Conservation (phyloP, 2,329 filamentous ascomycete genomes). For the Metarhizium sp. region DNA sequence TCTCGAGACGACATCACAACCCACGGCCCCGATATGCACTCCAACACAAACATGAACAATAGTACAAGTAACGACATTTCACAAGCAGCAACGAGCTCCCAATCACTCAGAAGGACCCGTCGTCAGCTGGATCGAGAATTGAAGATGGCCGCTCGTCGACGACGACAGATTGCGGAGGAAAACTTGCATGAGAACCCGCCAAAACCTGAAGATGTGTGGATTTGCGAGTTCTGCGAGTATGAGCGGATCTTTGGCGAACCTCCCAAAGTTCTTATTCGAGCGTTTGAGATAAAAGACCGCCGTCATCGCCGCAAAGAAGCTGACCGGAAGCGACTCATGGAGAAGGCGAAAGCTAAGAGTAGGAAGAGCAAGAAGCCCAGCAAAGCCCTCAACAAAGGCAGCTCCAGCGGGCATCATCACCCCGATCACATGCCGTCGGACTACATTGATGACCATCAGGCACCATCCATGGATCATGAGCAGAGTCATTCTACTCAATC, state of each 20-base stretch:
- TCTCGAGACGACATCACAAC: conserved; percentile 13
- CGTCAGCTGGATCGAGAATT: conserved; percentile 63
- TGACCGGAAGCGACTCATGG: conserved; percentile 75
- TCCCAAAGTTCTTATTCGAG: conserved; percentile 73
- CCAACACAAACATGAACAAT: conserved; percentile 10
- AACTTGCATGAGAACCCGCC: conserved; percentile 69
- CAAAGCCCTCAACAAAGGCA: conserved; percentile 37
- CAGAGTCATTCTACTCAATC: conserved; percentile 28
- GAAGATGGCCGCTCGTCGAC: conserved; percentile 62
- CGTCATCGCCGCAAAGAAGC: conserved; percentile 73
- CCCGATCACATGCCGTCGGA: conserved; percentile 14
- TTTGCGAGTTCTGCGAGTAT: conserved; percentile 98
- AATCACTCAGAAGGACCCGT: conserved; percentile 46
- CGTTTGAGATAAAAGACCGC: conserved; percentile 92
- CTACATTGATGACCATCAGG: conserved; percentile 13
- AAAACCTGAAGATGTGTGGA: conserved; percentile 67
- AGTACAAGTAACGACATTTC: conserved; percentile 23
- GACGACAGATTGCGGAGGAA: conserved; percentile 67
- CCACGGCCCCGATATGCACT: conserved; percentile 7
- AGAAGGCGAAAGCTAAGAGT: conserved; percentile 91
- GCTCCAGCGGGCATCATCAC: conserved; percentile 13
- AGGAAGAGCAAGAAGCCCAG: conserved; percentile 78
- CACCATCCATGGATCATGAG: conserved; percentile 13
- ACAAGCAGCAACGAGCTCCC: conserved; percentile 21
- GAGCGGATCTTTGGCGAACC: conserved; percentile 88